Base-by-base conservation (phyloP, 176 grass and related monocot species). In the Tillandsia fasciculata region DNA sequence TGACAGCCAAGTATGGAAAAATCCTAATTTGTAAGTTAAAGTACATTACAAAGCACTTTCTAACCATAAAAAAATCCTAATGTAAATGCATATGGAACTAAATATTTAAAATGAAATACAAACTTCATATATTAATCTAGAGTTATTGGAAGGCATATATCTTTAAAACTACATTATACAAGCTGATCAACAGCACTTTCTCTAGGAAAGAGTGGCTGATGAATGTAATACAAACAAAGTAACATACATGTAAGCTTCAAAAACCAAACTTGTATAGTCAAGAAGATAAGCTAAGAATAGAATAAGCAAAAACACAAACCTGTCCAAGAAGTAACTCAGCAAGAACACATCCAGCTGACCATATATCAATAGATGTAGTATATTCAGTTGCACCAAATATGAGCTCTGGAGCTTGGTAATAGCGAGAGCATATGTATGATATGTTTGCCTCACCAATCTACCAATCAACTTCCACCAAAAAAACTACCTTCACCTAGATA, bases 181-280 rank as follows among this genome's bases (percentile, higher is more conserved):
- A 94, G 69, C 69, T 94, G 90, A 65, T 89, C 90, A 71, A 94
- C 90, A 0, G 90, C 90, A 42, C 86, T 94, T 74, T 87, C 90
- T 73, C 90, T 86, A 52, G 90, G 90, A 90, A 94, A 94, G 50
- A 94, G 65, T 48, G 90, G 86, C 90, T 94, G 81, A 42, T 61
- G 56, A 61, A 61, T 23, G 56, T 61, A 20, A 61, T 20, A 9
- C 66, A 81, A 80, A 81, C 15, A 51, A 52, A 85, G 9, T 26
- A 47, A n/a, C 67, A 66, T 69, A 85, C 27, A 14, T 2, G 71
- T 73, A 11, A 63, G 48, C 27, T 54, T 80, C 29, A 83, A 66
- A 81, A 69, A 66, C 27, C 53, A 20, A 50, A 12, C 48, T 61
- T 15, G 56, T 2, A 23, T 61, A 23, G 56, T 7, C 13, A 23